Evolutionary conservation across 805 yeast species (phyloP), one percentile per base, ranked within the genome.

Genomic region (Cyberlindnera veronae): DNA sequence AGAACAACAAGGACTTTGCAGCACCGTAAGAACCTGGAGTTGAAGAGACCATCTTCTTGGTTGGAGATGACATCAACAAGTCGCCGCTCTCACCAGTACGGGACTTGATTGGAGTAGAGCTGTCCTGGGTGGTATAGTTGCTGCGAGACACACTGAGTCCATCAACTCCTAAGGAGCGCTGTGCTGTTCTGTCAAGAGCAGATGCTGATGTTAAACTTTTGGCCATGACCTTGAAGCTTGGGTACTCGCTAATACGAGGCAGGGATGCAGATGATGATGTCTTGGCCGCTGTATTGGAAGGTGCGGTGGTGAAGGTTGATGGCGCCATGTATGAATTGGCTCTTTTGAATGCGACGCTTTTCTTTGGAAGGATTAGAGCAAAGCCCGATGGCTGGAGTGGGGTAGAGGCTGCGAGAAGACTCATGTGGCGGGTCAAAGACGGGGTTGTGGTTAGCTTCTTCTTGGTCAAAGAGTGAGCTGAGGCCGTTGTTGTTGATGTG

Each of bases 21-120:
- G 75, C 76, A 27, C 74, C 74, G 39, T 68, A 69, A 1, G 73
- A 67, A 4, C 72, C 68, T 7, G 76, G 75, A 3, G 75, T 70
- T 4, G 71, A 61, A 44, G 66, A 49, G 14, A 44, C 48, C 7
- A 43, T 7, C 21, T 62, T 45, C 48, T 64, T 65, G 1, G 68
- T 64, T 34, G 73, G 72, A 21, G 69, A 61, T 6, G 66, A 60
- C 52, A 63, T 38, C 7, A 62, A 29, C 31, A 47, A 28, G 29
- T 55, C 61, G 14, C 53, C 55, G 22, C 35, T 45, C 5, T 46
- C 54, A 32, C 43, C 46, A 13, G 31, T 34, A n/a, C 54, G 58
- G 4, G 62, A 49, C 38, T 43, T 54, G 6, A 52, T 33, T 11
- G 57, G 56, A 2, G 57, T 54, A 3, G 45, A 38, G 8, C 42